These are phyloP conservation scores for Sanguinoderma infundibulare DNA, from an alignment of 1,284 basidiomycete species.

Conservation along the genomic window DNA sequence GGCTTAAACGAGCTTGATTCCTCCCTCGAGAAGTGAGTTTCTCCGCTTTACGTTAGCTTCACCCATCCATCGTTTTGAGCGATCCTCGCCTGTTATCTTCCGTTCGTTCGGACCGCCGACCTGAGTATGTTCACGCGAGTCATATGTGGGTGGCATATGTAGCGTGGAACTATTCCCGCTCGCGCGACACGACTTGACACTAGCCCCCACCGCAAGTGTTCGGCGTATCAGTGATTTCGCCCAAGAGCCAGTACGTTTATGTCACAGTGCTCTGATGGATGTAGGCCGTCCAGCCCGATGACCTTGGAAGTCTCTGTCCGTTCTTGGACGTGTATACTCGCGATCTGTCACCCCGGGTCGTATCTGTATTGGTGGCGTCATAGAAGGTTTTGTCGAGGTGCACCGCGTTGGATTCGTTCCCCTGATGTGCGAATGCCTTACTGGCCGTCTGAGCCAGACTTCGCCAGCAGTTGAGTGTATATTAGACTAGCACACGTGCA, in stretches of 20 bases:
- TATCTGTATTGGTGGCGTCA: background rate
- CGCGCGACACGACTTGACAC: too few relatives aligned
- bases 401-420: too few relatives aligned
- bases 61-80: background rate
- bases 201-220: too few relatives aligned
- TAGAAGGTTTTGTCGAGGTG: background rate
- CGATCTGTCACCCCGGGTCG: too few relatives aligned
- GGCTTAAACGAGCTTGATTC: slow-evolving; percentile 71
- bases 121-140: background rate
- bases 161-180: too few relatives aligned
- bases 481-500: too few relatives aligned
- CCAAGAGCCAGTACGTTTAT: too few relatives aligned
- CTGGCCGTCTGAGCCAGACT: too few relatives aligned
- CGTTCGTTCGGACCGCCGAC: background rate
- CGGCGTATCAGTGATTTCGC: too few relatives aligned
- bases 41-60: slow-evolving; percentile 12
- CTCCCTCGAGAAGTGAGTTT: slow-evolving; percentile 71
- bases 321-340: background rate
- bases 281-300: background rate
- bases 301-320: background rate
- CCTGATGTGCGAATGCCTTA: too few relatives aligned
- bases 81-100: background rate
- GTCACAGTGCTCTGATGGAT: too few relatives aligned
- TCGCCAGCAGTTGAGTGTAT: too few relatives aligned
- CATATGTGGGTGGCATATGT: background rate